Base-by-base conservation (phyloP, 2,329 filamentous ascomycete species). In the Ceratocystis alfenasii region DNA sequence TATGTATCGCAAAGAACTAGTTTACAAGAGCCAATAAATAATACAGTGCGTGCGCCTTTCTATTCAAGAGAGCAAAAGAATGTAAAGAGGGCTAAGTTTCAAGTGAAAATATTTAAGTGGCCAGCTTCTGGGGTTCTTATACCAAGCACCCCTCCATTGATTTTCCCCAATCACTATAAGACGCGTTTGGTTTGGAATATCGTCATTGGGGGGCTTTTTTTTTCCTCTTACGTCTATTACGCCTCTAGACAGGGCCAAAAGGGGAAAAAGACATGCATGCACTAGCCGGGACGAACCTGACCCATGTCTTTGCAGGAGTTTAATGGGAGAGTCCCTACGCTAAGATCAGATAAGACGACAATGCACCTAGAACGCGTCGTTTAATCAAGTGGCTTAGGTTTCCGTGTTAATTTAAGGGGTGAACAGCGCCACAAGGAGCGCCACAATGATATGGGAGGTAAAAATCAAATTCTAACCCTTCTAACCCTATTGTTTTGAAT, bases 71-170 rank as follows among this genome's bases (percentile, higher is more conserved):
- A 15, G 48, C 22, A 53, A 17, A 25, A 17, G 15, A 53, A 15
- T 53, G 48, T 15, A 20, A n/a, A 28, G 25, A 28, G 10, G 3
- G 48, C 5, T 1, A 15, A 15, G 4, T 41, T 15, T 15, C 12
- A 4, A 15, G 48, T 22, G n/a, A 20, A 53, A 53, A 53, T 7
- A 30, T 17, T 15, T n/a, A 5, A 6, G 25, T 5, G 53, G 3
- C 25, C 60, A 62, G 60, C 36, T 41, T 48, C 60, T n/a, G 60
- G 36, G 45, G 30, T 59, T 59, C 55, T 59, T 59, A 59, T 59
- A 59, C 25, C 17, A 7, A 57, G 53, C 53, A 25, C 28, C 53
- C 10, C 28, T 59, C 55, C 28, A 59, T 59, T 59, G 28, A 30
- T n/a, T n/a, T 30, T 36, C 33, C 28, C 55, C 55, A 59, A 59